phyloP scores from a whole-genome alignment of 108 stramenopile genomes.

The Cyclotella baltica region DNA sequence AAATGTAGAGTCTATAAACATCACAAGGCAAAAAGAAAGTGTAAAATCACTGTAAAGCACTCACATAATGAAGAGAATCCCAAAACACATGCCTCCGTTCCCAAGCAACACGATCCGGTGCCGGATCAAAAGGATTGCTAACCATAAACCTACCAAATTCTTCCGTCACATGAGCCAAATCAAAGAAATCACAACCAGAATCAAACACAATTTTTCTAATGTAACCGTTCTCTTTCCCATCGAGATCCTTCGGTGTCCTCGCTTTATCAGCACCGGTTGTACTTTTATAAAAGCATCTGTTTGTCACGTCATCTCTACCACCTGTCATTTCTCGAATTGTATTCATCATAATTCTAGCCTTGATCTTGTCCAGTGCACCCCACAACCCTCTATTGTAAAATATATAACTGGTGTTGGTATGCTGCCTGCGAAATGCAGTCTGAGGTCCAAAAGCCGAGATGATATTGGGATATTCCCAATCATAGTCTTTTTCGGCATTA shows the following conservation, averaged over 20 bases:
- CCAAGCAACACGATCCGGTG: neutral
- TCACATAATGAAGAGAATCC: neutral
- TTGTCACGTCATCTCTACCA: neutral
- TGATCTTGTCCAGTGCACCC: slow-evolving; percentile 10
- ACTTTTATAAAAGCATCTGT: slow-evolving; percentile 25
- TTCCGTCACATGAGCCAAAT: too few species aligned
- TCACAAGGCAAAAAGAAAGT: neutral
- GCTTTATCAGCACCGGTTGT: slow-evolving; percentile 15
- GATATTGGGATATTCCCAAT: slow-evolving; percentile 17
- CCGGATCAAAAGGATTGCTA: neutral
- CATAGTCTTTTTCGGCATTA: neutral
- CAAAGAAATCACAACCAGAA: slow-evolving; percentile 27
- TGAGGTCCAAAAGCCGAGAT: neutral
- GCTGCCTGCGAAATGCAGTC: slow-evolving; percentile 1
- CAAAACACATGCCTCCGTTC: neutral
- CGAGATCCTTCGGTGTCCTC: neutral
- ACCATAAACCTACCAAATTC: slow-evolving; percentile 10
- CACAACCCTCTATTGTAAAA: slow-evolving; percentile 41
- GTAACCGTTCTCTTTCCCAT: neutral
- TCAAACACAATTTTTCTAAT: slow-evolving; percentile 9
- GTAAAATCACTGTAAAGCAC: neutral
- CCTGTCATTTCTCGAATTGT: neutral
- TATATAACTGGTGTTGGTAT: slow-evolving; percentile 6
- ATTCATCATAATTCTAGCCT: slow-evolving; percentile 14
- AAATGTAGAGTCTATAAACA: neutral